Conservation (phyloP, 768 basidiomycete genomes). For the Clathrus columnatus region DNA sequence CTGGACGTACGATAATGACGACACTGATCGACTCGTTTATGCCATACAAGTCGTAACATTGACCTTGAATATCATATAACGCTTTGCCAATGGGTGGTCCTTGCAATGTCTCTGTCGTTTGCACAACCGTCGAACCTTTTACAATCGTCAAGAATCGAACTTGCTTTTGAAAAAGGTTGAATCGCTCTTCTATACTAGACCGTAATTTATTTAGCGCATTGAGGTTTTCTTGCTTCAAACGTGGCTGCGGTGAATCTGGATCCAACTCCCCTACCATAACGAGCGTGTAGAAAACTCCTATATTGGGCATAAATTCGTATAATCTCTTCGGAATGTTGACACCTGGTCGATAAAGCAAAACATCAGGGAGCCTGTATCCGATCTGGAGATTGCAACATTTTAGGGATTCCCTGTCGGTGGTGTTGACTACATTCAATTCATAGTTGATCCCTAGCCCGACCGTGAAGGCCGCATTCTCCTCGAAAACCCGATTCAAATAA, state of each 20-base stretch:
- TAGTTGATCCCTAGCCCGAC: conserved; percentile 16
- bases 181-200: background rate
- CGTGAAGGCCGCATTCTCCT: conserved; percentile 14
- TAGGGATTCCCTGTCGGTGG: background rate
- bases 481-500: conserved; percentile 12
- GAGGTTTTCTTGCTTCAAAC: background rate
- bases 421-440: conserved; percentile 8
- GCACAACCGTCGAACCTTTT: background rate
- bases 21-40: conserved; percentile 13
- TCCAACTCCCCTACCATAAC: conserved; percentile 14
- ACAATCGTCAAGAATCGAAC: conserved; percentile 9
- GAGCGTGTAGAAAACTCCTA: conserved; percentile 12
- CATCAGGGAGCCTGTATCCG: conserved; percentile 15
- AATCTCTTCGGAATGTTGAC: conserved; percentile 7
- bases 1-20: conserved; percentile 14
- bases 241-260: conserved; percentile 1
- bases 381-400: background rate
- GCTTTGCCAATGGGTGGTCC: conserved; percentile 7
- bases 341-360: conserved; percentile 10
- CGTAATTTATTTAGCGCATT: conserved; percentile 8
- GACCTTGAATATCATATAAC: conserved; percentile 10
- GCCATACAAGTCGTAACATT: conserved; percentile 13
- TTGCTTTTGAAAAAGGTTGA: background rate
- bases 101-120: conserved; percentile 1
- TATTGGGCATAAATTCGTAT: conserved; percentile 12